Percentiles rank a stretch among this genome's conserved stretches.
phyloP scores from a whole-genome alignment of 1,139 yeast genomes.

The Suhomyces coccinellae region DNA sequence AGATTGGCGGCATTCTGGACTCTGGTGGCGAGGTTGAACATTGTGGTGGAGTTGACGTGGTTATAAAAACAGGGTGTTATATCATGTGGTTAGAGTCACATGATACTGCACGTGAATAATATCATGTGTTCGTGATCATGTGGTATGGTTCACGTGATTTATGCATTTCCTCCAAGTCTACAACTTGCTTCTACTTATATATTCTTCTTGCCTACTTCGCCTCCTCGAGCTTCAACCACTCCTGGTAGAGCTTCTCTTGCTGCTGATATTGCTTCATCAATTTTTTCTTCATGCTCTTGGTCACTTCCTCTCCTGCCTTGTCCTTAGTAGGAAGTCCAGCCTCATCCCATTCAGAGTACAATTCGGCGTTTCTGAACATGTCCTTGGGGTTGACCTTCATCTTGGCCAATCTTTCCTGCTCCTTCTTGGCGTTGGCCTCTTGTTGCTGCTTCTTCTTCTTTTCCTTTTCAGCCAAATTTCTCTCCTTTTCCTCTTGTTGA shows the following conservation, averaged over 20 bases:
- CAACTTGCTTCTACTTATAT: not conserved
- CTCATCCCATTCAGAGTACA: conserved; percentile 79
- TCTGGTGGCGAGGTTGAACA: conserved; percentile 44
- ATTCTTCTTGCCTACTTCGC: not conserved
- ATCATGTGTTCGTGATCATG: not conserved
- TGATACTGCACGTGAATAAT: not conserved
- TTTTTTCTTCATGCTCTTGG: conserved; percentile 85
- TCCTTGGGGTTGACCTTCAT: conserved; percentile 71
- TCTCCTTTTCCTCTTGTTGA: conserved; percentile 64
- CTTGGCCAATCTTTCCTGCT: conserved; percentile 63
- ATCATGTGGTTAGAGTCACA: not conserved
- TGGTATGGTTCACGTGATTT: no score
- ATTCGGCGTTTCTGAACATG: conserved; percentile 58
- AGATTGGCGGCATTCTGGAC: conserved; percentile 58
- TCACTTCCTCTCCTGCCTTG: conserved; percentile 77
- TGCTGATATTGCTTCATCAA: conserved; percentile 71
- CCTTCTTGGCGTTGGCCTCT: conserved; percentile 53
- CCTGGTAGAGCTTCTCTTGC: conserved; percentile 80
- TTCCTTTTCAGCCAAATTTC: conserved; percentile 42
- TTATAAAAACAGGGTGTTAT: not conserved
- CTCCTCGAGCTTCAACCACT: conserved; percentile 37
- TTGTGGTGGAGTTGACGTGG: no score
- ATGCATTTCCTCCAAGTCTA: no score
- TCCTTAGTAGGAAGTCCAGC: conserved; percentile 81
- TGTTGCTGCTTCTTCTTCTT: conserved; percentile 42